Percentiles rank a stretch among this genome's conserved stretches.
phyloP scores from a whole-genome alignment of 331 rosid genomes.

The Rhamnella rubrinervis region DNA sequence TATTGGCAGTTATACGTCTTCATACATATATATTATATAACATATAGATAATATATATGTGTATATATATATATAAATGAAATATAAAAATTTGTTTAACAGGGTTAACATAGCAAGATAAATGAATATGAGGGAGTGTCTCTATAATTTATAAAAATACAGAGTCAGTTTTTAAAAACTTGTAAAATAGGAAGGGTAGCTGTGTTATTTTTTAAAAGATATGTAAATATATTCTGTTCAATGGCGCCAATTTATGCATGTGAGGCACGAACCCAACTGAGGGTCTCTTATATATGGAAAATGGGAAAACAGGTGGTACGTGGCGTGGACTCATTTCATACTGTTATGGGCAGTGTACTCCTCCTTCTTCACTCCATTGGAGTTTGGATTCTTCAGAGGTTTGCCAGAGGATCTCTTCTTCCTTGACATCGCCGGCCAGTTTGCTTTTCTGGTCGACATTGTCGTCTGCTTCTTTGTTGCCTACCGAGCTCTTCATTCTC shows the following conservation, averaged over 20 bases:
- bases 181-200: too few relatives aligned
- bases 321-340: constrained; percentile 58
- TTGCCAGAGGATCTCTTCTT: constrained; percentile 59
- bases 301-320: constrained; percentile 47
- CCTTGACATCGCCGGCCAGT: constrained; percentile 61
- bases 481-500: constrained; percentile 41
- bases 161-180: too few relatives aligned
- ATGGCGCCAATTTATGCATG: background rate
- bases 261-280: background rate
- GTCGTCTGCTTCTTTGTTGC: constrained; percentile 44
- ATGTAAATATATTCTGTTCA: too few relatives aligned
- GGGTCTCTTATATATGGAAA: background rate
- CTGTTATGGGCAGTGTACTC: constrained; percentile 68
- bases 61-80: too few relatives aligned
- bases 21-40: too few relatives aligned
- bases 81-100: too few relatives aligned
- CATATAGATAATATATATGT: too few relatives aligned
- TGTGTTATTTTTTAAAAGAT: too few relatives aligned
- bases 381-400: constrained; percentile 74
- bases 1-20: too few relatives aligned
- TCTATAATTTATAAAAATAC: too few relatives aligned
- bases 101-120: too few relatives aligned
- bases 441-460: constrained; percentile 57
- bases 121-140: too few relatives aligned
- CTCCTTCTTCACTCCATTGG: constrained; percentile 71